Evolutionary conservation across 768 basidiomycete species (phyloP), one percentile per base, ranked within the genome.

Genomic region (Leccinum broughii): DNA sequence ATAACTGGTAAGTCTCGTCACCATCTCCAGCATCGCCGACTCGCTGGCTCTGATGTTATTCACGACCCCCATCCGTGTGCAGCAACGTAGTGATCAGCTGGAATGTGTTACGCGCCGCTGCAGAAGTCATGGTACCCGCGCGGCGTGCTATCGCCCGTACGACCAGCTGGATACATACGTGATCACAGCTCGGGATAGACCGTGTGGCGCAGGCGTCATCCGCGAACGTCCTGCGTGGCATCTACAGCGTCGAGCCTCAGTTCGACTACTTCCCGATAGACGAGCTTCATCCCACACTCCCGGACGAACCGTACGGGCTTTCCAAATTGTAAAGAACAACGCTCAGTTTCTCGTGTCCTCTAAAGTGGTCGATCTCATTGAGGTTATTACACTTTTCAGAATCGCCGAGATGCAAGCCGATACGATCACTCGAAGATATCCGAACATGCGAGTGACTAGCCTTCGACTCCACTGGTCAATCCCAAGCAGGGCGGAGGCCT

Each of bases 41-140:
- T n/a, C 13, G 11, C 41, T 48, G 20, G 46, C 4, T 3, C 3
- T 6, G 39, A 10, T 44, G 17, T 30, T 49, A 53, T 34, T 2
- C 7, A 28, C 22, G 6, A n/a, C 24, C 37, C 17, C 39, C 17
- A 8, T 9, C 9, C 41, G 41, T n/a, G n/a, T 1, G 54, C 63
- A 88, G 87, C 54, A 89, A 88, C 65, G 86, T 88, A 10, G 80
- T 87, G n/a, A 78, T 86, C 46, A 85, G 85, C 15, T 89, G 86
- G 85, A 89, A 89, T 66, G 76, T 87, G 54, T 75, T 89, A 48
- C 81, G 85, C 17, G 85, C 85, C 6, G 84, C 84, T 56, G 87
- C 85, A 54, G 85, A 89, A 76, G 69, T 58, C 24, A 34, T 8
- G 13, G 41, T n/a, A 44, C 0, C 9, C 30, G 1, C 9, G 30